phyloP scores from a whole-genome alignment of 1,284 basidiomycete genomes.

The Boletus smithii region DNA sequence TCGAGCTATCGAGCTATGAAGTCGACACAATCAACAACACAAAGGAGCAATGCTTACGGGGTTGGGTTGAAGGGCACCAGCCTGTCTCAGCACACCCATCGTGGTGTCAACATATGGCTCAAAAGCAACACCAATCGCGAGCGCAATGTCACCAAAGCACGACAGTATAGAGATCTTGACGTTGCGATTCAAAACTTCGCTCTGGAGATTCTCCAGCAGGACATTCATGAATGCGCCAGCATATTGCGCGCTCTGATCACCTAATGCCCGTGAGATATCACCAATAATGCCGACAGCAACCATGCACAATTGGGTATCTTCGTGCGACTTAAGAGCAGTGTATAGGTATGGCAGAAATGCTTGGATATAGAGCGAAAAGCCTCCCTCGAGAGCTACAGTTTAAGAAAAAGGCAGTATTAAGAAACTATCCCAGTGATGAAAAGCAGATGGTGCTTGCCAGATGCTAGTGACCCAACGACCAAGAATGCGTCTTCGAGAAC shows the following conservation, averaged over 20 bases:
- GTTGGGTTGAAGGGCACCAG: constrained; percentile 81
- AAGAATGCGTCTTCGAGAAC: constrained; percentile 98
- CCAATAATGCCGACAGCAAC: constrained; percentile 95
- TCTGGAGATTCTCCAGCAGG: constrained; percentile 89
- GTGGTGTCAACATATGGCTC: constrained; percentile 89
- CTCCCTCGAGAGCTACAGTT: constrained; percentile 68
- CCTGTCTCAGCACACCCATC: constrained; percentile 90
- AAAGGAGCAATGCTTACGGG: constrained; percentile 52
- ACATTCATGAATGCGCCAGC: constrained; percentile 88
- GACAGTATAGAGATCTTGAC: constrained; percentile 96
- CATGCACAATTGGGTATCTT: constrained; percentile 94
- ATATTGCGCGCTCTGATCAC: constrained; percentile 80
- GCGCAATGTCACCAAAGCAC: constrained; percentile 95
- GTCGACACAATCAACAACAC: not conserved
- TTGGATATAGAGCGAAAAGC: constrained; percentile 86
- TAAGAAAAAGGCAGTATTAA: not conserved
- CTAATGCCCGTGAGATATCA: constrained; percentile 91
- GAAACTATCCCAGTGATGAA: not conserved
- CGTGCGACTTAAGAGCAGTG: constrained; percentile 87
- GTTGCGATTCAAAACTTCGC: constrained; percentile 85
- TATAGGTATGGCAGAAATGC: constrained; percentile 91
- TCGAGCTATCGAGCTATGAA: constrained; percentile 56
- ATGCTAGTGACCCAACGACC: constrained; percentile 86
- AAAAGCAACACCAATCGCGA: constrained; percentile 86
- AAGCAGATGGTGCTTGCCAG: constrained; percentile 42